A percentile compares a stretch with the other conserved stretches of the same genome.
Evolutionary conservation across 2,329 filamentous ascomycete genomes (phyloP).

Genomic region (Gaeumannomyces sp.): DNA sequence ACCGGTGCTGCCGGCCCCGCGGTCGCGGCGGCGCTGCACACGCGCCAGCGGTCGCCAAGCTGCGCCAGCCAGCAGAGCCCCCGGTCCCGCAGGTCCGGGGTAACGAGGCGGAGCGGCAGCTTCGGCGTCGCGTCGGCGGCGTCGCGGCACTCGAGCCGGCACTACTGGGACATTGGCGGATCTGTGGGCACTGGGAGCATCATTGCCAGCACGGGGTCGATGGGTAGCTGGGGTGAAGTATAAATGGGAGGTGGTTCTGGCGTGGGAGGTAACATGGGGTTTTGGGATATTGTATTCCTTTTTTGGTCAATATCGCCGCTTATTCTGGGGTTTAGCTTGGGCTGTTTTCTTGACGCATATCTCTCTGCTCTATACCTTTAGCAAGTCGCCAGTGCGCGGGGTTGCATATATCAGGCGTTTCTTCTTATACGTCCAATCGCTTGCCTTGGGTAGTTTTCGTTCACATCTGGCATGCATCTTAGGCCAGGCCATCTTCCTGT

Average conservation of each 20-base stretch:
- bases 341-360: background rate
- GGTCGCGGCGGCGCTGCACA: slow-evolving; percentile 29
- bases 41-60: slow-evolving; percentile 65
- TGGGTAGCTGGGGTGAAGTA: slow-evolving; percentile 76
- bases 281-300: slow-evolving; percentile 1
- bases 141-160: slow-evolving; percentile 71
- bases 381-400: background rate
- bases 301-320: background rate
- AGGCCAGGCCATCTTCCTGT: too few species aligned
- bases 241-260: slow-evolving; percentile 24
- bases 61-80: slow-evolving; percentile 74
- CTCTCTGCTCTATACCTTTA: background rate
- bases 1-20: background rate
- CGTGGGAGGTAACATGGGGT: background rate
- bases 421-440: background rate
- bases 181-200: slow-evolving; percentile 71
- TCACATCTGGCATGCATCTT: background rate
- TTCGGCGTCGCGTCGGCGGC: slow-evolving; percentile 49
- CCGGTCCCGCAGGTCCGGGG: slow-evolving; percentile 22
- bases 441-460: background rate
- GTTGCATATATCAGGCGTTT: slow-evolving; percentile 5
- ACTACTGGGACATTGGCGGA: slow-evolving; percentile 89
- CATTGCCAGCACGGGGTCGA: slow-evolving; percentile 58
- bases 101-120: slow-evolving; percentile 53
- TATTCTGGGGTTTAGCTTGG: background rate